Percentiles rank a stretch among this genome's conserved stretches.
Conservation (phyloP, 2,329 filamentous ascomycete species). For the Exserohilum rostratum region DNA sequence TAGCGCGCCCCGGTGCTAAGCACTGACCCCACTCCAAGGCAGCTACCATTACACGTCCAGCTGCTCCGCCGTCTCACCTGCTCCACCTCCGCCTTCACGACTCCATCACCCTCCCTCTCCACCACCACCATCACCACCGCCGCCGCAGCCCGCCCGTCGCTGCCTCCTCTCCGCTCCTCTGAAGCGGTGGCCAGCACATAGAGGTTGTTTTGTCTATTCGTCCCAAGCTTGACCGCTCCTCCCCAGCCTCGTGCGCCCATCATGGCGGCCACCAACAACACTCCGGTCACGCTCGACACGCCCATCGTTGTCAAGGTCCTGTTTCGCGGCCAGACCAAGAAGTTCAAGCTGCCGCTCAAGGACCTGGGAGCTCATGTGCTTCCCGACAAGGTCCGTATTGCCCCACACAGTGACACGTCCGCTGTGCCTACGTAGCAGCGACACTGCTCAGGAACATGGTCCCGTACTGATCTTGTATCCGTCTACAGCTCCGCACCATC, state of each 20-base stretch:
- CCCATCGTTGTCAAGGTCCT: conserved; percentile 85
- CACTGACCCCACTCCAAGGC: conserved; percentile 25
- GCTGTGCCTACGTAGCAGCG: neutral
- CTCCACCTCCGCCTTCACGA: conserved; percentile 19
- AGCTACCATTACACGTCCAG: conserved; percentile 23
- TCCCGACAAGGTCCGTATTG: conserved; percentile 77
- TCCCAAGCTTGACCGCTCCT: conserved; percentile 35
- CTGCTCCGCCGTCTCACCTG: conserved; percentile 20
- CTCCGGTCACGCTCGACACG: conserved; percentile 67
- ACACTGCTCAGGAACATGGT: neutral
- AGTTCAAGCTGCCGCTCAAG: conserved; percentile 87
- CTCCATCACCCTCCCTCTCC: conserved; percentile 13
- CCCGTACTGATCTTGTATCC: conserved; percentile 22
- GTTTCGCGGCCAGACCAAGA: conserved; percentile 75
- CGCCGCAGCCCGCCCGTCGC: conserved; percentile 2
- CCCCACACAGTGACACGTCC: neutral
- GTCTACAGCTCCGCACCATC: conserved; percentile 62
- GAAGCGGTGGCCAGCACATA: conserved; percentile 8
- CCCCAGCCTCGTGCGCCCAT: conserved; percentile 37
- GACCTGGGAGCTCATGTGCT: conserved; percentile 78
- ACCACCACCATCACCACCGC: conserved; percentile 6
- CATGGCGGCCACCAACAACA: conserved; percentile 49
- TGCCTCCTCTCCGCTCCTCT: conserved; percentile 5
- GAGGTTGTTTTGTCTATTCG: conserved; percentile 17
- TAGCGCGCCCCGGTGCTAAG: conserved; percentile 11